Evolutionary conservation across 371 early-diverging fungal genomes (phyloP), one percentile per base, ranked within the genome.

Genomic region (Lichtheimia ornata): DNA sequence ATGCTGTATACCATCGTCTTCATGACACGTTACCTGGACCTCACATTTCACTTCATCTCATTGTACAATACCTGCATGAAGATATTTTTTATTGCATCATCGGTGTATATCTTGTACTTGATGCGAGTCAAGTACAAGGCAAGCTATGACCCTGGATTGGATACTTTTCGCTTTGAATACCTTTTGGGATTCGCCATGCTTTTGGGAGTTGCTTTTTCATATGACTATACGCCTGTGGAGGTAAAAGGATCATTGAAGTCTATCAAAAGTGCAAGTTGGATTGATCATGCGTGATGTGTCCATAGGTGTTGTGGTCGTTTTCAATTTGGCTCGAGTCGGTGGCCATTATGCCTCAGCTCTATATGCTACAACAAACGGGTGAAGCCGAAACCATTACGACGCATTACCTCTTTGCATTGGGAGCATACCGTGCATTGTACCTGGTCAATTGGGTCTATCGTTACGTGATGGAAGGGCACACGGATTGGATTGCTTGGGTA

Each of bases 361-460:
- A 95, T 70, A 93, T 95, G 87, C 78, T 99, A 53, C 91, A 95
- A 24, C 89, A 95, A 62, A 97, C 97, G 2, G 98, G 98, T 25
- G 99, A 99, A 73, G 98, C 98, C 13, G 99, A 99, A 67, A 96
- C 95, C 11, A 97, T 99, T 66, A 99, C 99, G 2, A 90, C 95
- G 3, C 98, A 97, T 71, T 99, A 99, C 77, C 77, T 99, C 52
- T 95, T 98, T 76, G 94, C 99, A 2, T 76, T 99, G 20, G 99
- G 99, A 3, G 92, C 91, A 1, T 99, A 99, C 74, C 92, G 99
- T 41, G 90, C 87, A 1, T 74, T 97, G 20, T 99, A 99, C 81
- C 69, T 99, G n/a, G 55, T 97, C 56, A 97, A 97, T 73, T 99
- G 99, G 98, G 85, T 98, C 27, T 94, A 95, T 67, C 90, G 97